phyloP scores from a whole-genome alignment of 1,284 basidiomycete species.

The Tylopilus sp. region DNA sequence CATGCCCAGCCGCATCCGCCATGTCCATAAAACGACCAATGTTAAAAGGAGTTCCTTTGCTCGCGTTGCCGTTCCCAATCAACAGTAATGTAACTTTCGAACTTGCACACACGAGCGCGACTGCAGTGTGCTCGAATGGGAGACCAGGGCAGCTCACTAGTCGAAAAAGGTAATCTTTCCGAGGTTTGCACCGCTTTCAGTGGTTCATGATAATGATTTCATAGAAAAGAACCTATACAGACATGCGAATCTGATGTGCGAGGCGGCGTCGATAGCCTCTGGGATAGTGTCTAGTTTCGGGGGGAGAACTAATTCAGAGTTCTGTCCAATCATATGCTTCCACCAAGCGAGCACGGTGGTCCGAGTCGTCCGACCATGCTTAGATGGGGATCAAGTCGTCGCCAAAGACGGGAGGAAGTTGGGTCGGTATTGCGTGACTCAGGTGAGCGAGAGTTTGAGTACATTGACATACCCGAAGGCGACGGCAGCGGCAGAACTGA shows the following conservation, averaged over 20 bases:
- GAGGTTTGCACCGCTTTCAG: background rate
- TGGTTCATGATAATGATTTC: background rate
- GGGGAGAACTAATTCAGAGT: constrained; percentile 65
- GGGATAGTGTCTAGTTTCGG: constrained; percentile 63
- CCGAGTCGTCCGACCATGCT: constrained; percentile 66
- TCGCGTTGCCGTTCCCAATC: constrained; percentile 73
- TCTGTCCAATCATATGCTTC: constrained; percentile 71
- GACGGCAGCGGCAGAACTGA: constrained; percentile 73
- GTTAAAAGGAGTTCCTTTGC: constrained; percentile 65
- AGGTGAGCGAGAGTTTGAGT: constrained; percentile 73
- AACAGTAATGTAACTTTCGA: constrained; percentile 77
- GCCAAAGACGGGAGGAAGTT: constrained; percentile 71
- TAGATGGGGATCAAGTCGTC: constrained; percentile 77
- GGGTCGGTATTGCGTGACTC: constrained; percentile 58
- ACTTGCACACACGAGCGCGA: constrained; percentile 80
- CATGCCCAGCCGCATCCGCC: constrained; percentile 78
- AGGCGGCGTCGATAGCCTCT: constrained; percentile 78
- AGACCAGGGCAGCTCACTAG: constrained; percentile 75
- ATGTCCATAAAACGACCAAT: constrained; percentile 86
- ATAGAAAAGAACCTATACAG: background rate
- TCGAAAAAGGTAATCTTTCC: constrained; percentile 66
- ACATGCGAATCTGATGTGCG: constrained; percentile 38
- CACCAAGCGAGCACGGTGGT: constrained; percentile 82
- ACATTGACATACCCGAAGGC: constrained; percentile 82
- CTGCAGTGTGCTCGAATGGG: constrained; percentile 77